Base-by-base conservation (phyloP, 2,329 filamentous ascomycete species). In the Ceratocystis harringtonii region DNA sequence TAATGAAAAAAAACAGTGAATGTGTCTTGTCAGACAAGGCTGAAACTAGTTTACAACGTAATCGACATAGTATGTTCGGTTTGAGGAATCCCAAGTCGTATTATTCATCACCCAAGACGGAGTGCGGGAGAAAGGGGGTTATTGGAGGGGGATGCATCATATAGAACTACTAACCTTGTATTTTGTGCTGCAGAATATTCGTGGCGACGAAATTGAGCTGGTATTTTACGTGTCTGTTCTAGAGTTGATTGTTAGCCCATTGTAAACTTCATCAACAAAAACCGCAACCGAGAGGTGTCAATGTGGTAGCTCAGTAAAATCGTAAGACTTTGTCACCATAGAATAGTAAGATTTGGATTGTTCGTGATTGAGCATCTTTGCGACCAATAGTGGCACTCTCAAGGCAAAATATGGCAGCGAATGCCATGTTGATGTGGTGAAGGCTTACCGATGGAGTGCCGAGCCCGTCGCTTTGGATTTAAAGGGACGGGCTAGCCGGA, bases 81-180 rank as follows among this genome's bases (percentile, higher is more conserved):
- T 83, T 81, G 82, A 85, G 82, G 82, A 85, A 85, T 85, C 81
- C 82, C 81, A 83, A 81, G 79, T 82, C 76, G 77, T 75, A 78
- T 78, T 78, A 77, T 78, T 84, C 82, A 85, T 85, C 82, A 84
- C 75, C 72, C 74, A 75, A 68, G 66, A 68, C 68, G 61, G 43
- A 22, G 22, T 30, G 73, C 74, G 72, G 64, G 69, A 72, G 69
- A 65, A 43, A 55, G 3, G 62, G 63, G 15, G 22, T 25, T 50
- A 41, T 58, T 61, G 65, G 67, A 65, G 66, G 25, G 10, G n/a
- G 2, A 8, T 58, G 22, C 12, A 28, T 17, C 5, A 12, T 17
- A 30, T 30, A 32, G 28, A 0, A 68, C 48, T 67, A 68, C 78
- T 58, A 76, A 81, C 80, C 79, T 81, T 81, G 81, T 76, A 64